phyloP scores from a whole-genome alignment of 2,329 filamentous ascomycete genomes.

The Pseudogymnoascus sp. region DNA sequence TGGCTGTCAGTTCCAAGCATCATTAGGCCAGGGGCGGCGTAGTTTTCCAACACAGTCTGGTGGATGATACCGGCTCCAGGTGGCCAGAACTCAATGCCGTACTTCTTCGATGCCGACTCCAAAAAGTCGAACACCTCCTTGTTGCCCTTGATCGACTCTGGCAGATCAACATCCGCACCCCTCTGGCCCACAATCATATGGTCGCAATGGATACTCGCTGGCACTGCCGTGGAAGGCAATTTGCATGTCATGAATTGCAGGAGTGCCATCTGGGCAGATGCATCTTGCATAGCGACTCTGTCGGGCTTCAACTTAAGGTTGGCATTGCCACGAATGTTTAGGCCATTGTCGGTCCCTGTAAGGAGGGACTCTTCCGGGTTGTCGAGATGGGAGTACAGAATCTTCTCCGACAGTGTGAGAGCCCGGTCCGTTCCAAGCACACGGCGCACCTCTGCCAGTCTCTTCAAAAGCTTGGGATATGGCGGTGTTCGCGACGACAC shows the following conservation, averaged over 20 bases:
- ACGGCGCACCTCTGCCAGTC: constrained; percentile 65
- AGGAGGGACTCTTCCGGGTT: constrained; percentile 83
- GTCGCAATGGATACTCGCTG: constrained; percentile 96
- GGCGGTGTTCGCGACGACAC: constrained; percentile 48
- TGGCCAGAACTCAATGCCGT: constrained; percentile 93
- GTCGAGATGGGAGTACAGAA: constrained; percentile 91
- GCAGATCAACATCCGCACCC: constrained; percentile 79
- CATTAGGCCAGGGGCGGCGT: constrained; percentile 93
- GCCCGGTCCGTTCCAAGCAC: constrained; percentile 56
- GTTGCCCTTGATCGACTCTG: constrained; percentile 80
- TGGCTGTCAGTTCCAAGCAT: constrained; percentile 98
- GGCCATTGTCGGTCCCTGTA: constrained; percentile 74
- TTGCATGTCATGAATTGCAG: constrained; percentile 98
- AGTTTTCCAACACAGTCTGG: constrained; percentile 96
- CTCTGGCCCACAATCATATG: constrained; percentile 96
- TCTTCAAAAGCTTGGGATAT: constrained; percentile 73
- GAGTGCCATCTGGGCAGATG: constrained; percentile 95
- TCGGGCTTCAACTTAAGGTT: constrained; percentile 97
- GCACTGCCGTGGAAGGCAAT: constrained; percentile 80
- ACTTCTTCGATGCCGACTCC: constrained; percentile 83
- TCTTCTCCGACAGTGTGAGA: constrained; percentile 93
- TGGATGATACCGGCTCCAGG: constrained; percentile 93
- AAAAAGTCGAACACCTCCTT: constrained; percentile 97
- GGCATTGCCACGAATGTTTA: constrained; percentile 74
- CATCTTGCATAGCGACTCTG: constrained; percentile 98